Evolutionary conservation across 306 rosid species (phyloP), one percentile per base, ranked within the genome.

Genomic region (Albizia julibrissin): DNA sequence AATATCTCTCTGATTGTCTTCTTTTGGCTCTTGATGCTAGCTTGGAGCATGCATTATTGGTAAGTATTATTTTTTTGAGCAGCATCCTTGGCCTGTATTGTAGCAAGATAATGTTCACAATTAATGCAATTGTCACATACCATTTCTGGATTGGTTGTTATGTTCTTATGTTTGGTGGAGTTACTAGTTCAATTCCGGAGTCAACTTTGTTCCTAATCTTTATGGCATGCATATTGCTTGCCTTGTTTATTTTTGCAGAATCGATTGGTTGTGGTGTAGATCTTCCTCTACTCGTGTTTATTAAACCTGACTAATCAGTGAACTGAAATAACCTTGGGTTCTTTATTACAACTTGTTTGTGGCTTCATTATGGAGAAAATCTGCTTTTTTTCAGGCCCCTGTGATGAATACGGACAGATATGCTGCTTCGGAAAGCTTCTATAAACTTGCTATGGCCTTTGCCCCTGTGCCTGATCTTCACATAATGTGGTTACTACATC

Each of bases 401-500:
- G 80, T 90, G 87, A 93, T 93, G 97, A 93, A 90, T 40, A 91
- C 91, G 97, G 99, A 95, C 84, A 89, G 99, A 84, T 93, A 95
- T 81, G 97, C 99, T 37, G 97, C 98, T 72, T 98, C 98, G 22
- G 99, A 95, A 84, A 79, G 99, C 89, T 95, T 88, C 85, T 88
- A 92, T 80, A 95, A 92, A 90, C 90, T 95, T 86, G 97, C 97
- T 29, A 92, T 92, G 98, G 98, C 99, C 58, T 95, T 95, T 86
- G 98, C 99, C 65, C 99, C 99, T 5, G 98, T 95, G 77, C 99
- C 99, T 72, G 99, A 95, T 91, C 99, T 95, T 84, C 98, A 95
- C 90, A 95, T 95, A 79, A 95, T 95, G 99, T 95, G 99, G 99
- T 87, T 95, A 85, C 93, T 95, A 64, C 99, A 95, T 89, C 86